Conservation (phyloP, 2,329 filamentous ascomycete species). For the Leptographium wingfieldii region DNA sequence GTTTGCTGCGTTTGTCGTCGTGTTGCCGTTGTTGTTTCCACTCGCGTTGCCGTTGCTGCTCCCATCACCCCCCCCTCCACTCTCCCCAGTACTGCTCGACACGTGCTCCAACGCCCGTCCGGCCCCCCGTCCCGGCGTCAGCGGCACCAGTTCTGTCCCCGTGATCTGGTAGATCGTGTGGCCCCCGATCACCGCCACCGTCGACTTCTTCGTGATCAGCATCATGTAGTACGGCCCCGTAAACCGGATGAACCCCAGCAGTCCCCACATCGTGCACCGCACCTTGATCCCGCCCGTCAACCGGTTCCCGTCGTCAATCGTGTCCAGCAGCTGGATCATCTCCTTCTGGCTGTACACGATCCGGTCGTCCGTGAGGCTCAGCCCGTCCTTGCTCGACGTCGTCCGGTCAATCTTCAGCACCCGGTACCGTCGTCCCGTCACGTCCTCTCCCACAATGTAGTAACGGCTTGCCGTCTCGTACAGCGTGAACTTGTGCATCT, state of each 20-base stretch:
- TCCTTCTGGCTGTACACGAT: slow-evolving; percentile 87
- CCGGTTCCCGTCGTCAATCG: slow-evolving; percentile 91
- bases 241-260: slow-evolving; percentile 91
- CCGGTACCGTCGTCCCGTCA: slow-evolving; percentile 76
- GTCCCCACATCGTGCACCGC: slow-evolving; percentile 82
- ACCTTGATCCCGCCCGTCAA: slow-evolving; percentile 80
- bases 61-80: background rate
- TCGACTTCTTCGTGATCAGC: slow-evolving; percentile 87
- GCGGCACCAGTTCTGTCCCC: slow-evolving; percentile 77
- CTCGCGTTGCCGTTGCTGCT: background rate
- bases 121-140: slow-evolving; percentile 53
- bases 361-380: slow-evolving; percentile 85
- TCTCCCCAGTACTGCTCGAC: background rate
- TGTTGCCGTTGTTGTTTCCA: background rate
- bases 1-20: background rate
- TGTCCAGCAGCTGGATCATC: slow-evolving; percentile 84
- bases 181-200: slow-evolving; percentile 89
- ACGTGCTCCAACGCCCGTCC: background rate
- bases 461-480: slow-evolving; percentile 92
- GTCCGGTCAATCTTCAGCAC: slow-evolving; percentile 93
- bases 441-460: slow-evolving; percentile 87
- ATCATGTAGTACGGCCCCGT: slow-evolving; percentile 97
- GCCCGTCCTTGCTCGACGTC: slow-evolving; percentile 61
- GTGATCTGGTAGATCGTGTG: slow-evolving; percentile 96
- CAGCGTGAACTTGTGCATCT: slow-evolving; percentile 94